Evolutionary conservation across 495 filamentous ascomycete genomes (phyloP), one percentile per base, ranked within the genome.

Genomic region (Penicillium argentinense): DNA sequence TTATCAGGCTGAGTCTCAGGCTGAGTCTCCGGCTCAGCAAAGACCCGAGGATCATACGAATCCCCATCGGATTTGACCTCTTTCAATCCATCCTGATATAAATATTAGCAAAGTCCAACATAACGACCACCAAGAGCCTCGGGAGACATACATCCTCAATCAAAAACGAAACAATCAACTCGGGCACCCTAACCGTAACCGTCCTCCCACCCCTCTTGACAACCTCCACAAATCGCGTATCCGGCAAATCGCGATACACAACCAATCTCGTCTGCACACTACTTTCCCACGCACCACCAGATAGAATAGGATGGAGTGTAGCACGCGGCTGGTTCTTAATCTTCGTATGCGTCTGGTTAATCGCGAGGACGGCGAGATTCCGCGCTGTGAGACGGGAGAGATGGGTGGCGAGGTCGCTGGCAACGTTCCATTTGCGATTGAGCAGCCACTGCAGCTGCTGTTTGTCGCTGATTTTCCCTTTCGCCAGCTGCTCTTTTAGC

Each of bases 341-440:
- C 54, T 81, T 84, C 12, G 87, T 91, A 17, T 81, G 81, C 16
- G 79, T 83, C 57, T 91, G 87, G 27, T 81, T 87, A 38, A 87
- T 75, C 7, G 88, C 59, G 9, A 92, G 63, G 22, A 92, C 64
- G 11, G 87, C 86, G 24, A 90, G 59, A 42, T 76, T 76, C 9
- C 82, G 73, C n/a, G 79, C 77, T 1, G 91, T 89, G 1, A 93
- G 75, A 50, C 82, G 84, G 27, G 79, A 67, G 3, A 96, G 71
- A 21, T 71, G 69, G 3, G 71, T 73, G 4, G 76, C 67, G 3
- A 86, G 55, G 11, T 83, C 74, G 45, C 76, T 75, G 32, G 83
- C 71, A 14, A 86, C 75, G 27, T 83, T 77, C 69, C 77, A 84
- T 54, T 77, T 81, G 23, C 85, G 78, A 27, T 77, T 71, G 6